Evolutionary conservation across 306 rosid genomes (phyloP).

Genomic region (Vigna mungo): DNA sequence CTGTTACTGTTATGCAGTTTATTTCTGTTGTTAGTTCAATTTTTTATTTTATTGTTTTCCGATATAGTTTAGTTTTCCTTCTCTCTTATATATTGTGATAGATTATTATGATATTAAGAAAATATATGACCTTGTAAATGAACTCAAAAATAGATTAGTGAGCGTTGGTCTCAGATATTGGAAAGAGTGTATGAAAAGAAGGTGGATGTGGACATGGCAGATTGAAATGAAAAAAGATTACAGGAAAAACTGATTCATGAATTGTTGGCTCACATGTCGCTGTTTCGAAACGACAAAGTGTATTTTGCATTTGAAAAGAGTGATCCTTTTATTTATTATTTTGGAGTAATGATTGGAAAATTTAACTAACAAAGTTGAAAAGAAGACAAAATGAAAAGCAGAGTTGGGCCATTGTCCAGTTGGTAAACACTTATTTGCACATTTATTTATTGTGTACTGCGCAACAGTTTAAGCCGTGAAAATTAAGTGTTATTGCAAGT

Average conservation of each 20-base stretch:
- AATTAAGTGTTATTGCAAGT: neutral
- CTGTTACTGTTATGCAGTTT: no score
- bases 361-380: conserved; percentile 2
- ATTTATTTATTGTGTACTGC: neutral
- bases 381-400: conserved; percentile 1
- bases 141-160: no score
- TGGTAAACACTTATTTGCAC: conserved; percentile 9
- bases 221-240: neutral
- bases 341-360: conserved; percentile 11
- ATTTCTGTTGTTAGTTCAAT: no score
- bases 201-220: neutral
- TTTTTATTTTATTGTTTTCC: no score
- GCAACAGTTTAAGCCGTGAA: conserved; percentile 8
- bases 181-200: neutral
- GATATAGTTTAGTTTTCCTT: no score
- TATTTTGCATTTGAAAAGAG: neutral
- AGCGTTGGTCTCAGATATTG: no score
- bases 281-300: neutral
- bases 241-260: neutral
- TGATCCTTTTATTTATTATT: neutral
- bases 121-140: no score
- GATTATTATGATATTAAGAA: no score
- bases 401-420: conserved; percentile 2
- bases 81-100: no score
- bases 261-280: neutral